phyloP scores from a whole-genome alignment of 2,329 filamentous ascomycete species.

The Pestalotiopsis sp. region DNA sequence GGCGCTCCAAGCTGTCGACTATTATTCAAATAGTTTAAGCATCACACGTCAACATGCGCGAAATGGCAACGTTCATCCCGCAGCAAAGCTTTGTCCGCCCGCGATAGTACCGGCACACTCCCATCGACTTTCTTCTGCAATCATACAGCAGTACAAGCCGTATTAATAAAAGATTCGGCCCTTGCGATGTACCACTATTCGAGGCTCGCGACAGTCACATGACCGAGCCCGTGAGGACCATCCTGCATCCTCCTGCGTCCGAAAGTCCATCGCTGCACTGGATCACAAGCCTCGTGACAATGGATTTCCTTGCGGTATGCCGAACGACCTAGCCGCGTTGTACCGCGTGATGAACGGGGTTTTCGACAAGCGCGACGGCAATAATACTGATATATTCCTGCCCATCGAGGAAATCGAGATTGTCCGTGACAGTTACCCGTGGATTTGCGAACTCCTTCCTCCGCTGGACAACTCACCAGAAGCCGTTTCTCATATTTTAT shows the following conservation, averaged over 20 bases:
- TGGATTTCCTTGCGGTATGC: background rate
- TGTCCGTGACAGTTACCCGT: background rate
- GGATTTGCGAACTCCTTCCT: background rate
- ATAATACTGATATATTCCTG: background rate
- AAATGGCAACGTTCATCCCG: background rate
- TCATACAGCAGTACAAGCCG: background rate
- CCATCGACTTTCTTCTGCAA: background rate
- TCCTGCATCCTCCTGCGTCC: background rate
- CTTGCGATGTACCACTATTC: background rate
- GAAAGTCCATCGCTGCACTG: background rate
- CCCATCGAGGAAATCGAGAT: background rate
- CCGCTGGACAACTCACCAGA: background rate
- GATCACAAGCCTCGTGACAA: background rate
- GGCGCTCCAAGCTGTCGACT: too few relatives aligned
- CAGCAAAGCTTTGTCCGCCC: background rate
- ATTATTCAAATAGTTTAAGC: too few relatives aligned
- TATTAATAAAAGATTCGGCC: background rate
- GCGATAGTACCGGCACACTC: background rate
- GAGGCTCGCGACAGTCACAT: background rate
- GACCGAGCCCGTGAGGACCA: background rate
- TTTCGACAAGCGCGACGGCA: background rate
- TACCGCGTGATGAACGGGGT: background rate
- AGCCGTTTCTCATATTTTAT: background rate
- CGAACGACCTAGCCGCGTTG: background rate
- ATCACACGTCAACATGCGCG: too few relatives aligned